These are phyloP conservation scores for Solanum chilense DNA, from an alignment of 257 asterid genomes.

Conservation along the genomic window DNA sequence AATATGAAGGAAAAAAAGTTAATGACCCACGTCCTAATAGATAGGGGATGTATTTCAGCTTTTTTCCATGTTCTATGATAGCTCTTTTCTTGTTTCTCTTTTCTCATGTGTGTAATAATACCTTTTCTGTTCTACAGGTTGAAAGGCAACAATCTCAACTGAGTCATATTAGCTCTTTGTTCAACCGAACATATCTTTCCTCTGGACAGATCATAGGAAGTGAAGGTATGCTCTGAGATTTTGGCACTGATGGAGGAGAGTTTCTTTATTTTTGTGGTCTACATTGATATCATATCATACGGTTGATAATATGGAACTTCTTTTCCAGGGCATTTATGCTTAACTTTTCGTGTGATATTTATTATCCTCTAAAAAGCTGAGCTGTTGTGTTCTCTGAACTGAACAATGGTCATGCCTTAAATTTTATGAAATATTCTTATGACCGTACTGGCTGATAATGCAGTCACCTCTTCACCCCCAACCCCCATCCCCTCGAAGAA, in stretches of 20 bases:
- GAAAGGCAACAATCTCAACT: conserved; percentile 43
- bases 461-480: background rate
- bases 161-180: conserved; percentile 47
- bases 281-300: background rate
- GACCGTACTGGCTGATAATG: background rate
- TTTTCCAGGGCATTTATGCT: background rate
- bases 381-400: background rate
- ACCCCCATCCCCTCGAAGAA: background rate
- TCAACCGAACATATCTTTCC: conserved; percentile 24
- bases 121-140: conserved; percentile 23
- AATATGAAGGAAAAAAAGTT: background rate
- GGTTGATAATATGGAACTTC: background rate
- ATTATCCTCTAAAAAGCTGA: background rate
- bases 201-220: conserved; percentile 29
- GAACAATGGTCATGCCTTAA: background rate
- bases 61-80: background rate
- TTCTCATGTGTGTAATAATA: background rate
- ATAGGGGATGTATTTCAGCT: background rate
- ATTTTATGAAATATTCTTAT: background rate
- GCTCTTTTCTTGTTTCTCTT: background rate
- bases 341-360: background rate
- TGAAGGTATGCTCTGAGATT: conserved; percentile 24
- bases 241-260: background rate
- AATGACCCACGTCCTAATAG: background rate
- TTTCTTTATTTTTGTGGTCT: background rate